A percentile compares a stretch with the other conserved stretches of the same genome.
Conservation (phyloP, 1,284 basidiomycete species). For the Wolfiporia cocos region DNA sequence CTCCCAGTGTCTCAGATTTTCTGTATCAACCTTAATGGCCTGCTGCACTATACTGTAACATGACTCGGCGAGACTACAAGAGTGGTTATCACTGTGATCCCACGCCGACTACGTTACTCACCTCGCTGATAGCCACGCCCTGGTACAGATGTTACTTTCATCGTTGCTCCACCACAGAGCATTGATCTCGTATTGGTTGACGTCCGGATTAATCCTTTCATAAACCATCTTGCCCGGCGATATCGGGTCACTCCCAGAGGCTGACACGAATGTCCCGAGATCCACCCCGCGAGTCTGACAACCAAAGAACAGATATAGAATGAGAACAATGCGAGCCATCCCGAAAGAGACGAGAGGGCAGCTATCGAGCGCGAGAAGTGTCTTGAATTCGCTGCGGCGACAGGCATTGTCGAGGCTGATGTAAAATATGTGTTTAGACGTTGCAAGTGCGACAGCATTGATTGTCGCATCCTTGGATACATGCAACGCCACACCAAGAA, state of each 20-base stretch:
- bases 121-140: slow-evolving; percentile 5
- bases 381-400: background rate
- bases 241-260: background rate
- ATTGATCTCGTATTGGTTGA: background rate
- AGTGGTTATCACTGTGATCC: background rate
- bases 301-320: background rate
- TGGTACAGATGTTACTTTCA: background rate
- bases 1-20: slow-evolving; percentile 1
- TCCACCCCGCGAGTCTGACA: background rate
- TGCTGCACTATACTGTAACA: background rate
- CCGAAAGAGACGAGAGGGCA: background rate
- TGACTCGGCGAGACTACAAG: background rate
- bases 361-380: background rate
- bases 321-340: background rate
- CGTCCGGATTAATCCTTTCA: background rate
- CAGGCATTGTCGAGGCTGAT: background rate
- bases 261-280: background rate
- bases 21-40: slow-evolving; percentile 1
- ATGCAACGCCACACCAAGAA: background rate
- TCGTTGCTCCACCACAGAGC: background rate
- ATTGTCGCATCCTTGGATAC: background rate
- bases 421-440: background rate
- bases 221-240: background rate
- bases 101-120: background rate
- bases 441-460: background rate